These are phyloP conservation scores for Podila epigama DNA, from an alignment of 192 early-diverging fungal genomes.

Conservation along the genomic window DNA sequence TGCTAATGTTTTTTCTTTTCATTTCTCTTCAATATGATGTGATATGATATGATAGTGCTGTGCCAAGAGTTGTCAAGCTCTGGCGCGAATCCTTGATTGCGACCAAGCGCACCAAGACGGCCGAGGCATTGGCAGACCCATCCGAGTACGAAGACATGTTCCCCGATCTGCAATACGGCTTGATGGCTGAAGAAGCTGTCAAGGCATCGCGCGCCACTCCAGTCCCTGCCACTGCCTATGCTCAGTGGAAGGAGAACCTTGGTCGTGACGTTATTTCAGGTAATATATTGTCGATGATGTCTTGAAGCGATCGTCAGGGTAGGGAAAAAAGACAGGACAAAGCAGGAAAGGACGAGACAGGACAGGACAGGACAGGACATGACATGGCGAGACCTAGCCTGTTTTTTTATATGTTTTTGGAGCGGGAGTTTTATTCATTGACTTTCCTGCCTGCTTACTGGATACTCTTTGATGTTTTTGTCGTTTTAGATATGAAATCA, in stretches of 20 bases:
- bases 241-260: conserved; percentile 63
- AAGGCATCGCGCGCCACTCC: conserved; percentile 30
- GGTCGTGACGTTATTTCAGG: conserved; percentile 66
- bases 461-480: not conserved
- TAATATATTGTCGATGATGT: conserved; percentile 2
- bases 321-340: no score
- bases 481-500: conserved; percentile 22
- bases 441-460: no score
- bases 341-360: no score
- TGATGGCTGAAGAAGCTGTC: conserved; percentile 62
- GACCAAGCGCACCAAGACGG: conserved; percentile 78
- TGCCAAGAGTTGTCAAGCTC: conserved; percentile 69
- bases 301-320: no score
- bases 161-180: conserved; percentile 71
- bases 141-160: conserved; percentile 86
- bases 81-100: conserved; percentile 83
- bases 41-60: conserved; percentile 43
- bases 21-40: not conserved
- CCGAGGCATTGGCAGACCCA: conserved; percentile 90
- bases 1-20: not conserved
- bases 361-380: no score
- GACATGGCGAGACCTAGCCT: no score
- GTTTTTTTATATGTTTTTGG: no score
- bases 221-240: conserved; percentile 59
- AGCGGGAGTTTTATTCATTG: no score